These are phyloP conservation scores for Cinnamomum chago DNA, from an alignment of 164 flowering plant species.

Conservation along the genomic window DNA sequence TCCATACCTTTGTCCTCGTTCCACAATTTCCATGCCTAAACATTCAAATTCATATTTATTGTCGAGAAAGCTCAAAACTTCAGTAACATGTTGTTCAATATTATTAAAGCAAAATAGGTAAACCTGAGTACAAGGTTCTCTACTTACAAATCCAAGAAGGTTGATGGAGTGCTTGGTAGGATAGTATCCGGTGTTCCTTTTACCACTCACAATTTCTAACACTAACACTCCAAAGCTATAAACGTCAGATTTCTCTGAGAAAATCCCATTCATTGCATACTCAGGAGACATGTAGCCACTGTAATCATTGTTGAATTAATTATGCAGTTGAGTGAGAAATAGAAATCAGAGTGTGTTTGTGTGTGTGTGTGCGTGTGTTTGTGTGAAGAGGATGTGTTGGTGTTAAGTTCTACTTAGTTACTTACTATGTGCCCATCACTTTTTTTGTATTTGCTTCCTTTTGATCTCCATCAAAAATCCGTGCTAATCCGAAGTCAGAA, in stretches of 20 bases:
- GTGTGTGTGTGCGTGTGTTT: too few relatives aligned
- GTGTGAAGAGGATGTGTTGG: neutral
- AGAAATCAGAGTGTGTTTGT: too few relatives aligned
- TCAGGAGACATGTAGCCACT: constrained; percentile 30
- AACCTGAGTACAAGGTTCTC: neutral
- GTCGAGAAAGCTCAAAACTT: too few relatives aligned
- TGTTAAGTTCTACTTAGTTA: neutral
- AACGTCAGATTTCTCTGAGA: constrained; percentile 23
- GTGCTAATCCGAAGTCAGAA: constrained; percentile 49
- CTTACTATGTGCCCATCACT: constrained; percentile 42
- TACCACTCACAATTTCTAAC: constrained; percentile 1
- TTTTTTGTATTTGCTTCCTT: constrained; percentile 18
- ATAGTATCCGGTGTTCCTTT: constrained; percentile 2
- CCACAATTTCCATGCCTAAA: constrained; percentile 3
- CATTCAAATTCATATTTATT: too few relatives aligned
- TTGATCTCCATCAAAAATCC: constrained; percentile 27
- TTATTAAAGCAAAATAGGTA: neutral
- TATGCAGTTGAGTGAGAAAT: too few relatives aligned
- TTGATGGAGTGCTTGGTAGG: neutral
- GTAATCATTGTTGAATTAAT: neutral
- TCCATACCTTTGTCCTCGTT: neutral
- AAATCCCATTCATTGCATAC: constrained; percentile 41
- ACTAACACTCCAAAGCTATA: constrained; percentile 5
- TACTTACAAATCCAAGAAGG: neutral
- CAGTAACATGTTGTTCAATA: too few relatives aligned